Conservation (phyloP, 2,329 filamentous ascomycete species). For the Pseudogymnoascus sp. region DNA sequence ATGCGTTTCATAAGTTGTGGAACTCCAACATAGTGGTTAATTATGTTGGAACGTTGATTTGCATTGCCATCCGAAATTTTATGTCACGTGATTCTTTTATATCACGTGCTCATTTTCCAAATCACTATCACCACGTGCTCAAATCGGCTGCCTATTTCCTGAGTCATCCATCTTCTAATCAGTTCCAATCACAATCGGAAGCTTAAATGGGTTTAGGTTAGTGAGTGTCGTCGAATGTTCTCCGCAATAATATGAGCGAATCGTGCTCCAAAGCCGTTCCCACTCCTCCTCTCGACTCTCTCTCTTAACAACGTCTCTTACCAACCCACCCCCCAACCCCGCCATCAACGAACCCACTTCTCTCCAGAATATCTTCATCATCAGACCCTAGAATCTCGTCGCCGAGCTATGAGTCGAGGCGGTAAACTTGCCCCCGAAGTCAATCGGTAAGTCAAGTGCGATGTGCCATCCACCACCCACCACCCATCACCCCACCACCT, state of each 20-base stretch:
- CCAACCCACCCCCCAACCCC: background rate
- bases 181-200: conserved; percentile 6
- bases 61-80: background rate
- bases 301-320: background rate
- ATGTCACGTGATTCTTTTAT: background rate
- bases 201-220: conserved; percentile 3
- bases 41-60: background rate
- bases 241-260: conserved; percentile 6
- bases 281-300: conserved; percentile 1
- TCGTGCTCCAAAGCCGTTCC: conserved; percentile 2
- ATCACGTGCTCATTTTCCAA: background rate
- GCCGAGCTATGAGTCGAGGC: conserved; percentile 86
- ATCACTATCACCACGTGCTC: background rate
- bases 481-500: conserved; percentile 12
- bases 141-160: background rate
- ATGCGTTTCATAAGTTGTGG: background rate
- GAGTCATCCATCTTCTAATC: background rate
- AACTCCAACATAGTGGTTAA: background rate
- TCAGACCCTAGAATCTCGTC: conserved; percentile 14
- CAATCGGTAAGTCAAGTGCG: conserved; percentile 66
- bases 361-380: conserved; percentile 4
- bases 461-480: background rate
- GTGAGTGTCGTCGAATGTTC: conserved; percentile 1
- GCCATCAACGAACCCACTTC: conserved; percentile 2
- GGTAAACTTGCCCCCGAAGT: conserved; percentile 98